Evolutionary conservation across 2,329 filamentous ascomycete genomes (phyloP).

Genomic region (Hymenoscyphus fructigenus): DNA sequence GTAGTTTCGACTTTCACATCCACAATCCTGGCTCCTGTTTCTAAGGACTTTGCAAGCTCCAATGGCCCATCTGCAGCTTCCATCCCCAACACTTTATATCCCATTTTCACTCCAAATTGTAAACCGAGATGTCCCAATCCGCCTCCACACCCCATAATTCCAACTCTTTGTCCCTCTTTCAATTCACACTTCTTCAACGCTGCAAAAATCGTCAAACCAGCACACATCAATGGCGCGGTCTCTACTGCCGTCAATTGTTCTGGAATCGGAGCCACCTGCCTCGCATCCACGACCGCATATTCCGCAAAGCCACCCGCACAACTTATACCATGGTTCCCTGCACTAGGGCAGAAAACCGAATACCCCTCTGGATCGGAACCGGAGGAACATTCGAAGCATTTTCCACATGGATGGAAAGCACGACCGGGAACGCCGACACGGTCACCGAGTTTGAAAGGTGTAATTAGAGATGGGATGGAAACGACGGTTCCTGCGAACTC

Average conservation of each 20-base stretch:
- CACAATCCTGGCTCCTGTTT: too few species aligned
- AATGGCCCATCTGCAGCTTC: too few species aligned
- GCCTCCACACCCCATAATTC: constrained; percentile 65
- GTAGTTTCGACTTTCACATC: too few species aligned
- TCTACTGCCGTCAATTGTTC: constrained; percentile 47
- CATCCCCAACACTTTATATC: constrained; percentile 28
- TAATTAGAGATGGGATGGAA: too few species aligned
- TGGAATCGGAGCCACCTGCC: constrained; percentile 53
- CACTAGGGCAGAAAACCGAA: too few species aligned
- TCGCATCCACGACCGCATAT: constrained; percentile 33
- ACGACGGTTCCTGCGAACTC: too few species aligned
- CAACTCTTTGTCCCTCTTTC: constrained; percentile 57
- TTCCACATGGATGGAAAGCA: too few species aligned
- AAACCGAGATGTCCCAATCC: constrained; percentile 50
- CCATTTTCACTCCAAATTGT: constrained; percentile 67
- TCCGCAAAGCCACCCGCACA: neutral
- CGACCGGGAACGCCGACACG: too few species aligned
- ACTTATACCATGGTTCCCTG: too few species aligned
- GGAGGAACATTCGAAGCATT: constrained; percentile 4
- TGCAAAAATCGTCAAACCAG: constrained; percentile 69
- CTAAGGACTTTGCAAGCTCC: too few species aligned
- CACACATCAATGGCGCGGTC: constrained; percentile 69
- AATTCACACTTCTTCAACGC: constrained; percentile 58
- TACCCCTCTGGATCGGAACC: too few species aligned
- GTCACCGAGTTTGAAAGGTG: too few species aligned